These are phyloP conservation scores for Pythium plurisporium DNA, from an alignment of 352 stramenopile species.

Conservation along the genomic window DNA sequence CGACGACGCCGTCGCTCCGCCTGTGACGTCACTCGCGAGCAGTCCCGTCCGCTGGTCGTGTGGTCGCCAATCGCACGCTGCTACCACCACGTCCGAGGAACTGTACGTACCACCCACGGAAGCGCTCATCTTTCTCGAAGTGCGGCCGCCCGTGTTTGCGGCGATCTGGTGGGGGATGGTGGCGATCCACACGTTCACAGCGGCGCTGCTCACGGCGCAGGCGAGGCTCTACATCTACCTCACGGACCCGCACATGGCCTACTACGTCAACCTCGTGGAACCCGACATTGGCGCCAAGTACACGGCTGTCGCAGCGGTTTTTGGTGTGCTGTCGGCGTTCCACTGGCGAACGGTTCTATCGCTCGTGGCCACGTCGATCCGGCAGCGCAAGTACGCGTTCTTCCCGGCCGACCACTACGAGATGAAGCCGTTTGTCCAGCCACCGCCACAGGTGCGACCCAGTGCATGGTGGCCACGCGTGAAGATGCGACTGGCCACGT, in stretches of 20 bases:
- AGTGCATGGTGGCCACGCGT: conserved; percentile 5
- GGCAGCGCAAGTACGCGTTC: conserved; percentile 24
- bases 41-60: conserved; percentile 4
- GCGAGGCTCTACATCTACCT: conserved; percentile 26
- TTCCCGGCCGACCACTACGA: conserved; percentile 14
- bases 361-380: conserved; percentile 15
- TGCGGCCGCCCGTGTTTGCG: conserved; percentile 17
- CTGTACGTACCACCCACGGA: conserved; percentile 17
- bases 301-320: conserved; percentile 9
- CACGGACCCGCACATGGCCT: conserved; percentile 21
- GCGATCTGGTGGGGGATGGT: conserved; percentile 20
- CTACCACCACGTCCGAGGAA: neutral
- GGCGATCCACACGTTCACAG: conserved; percentile 18
- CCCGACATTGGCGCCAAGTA: conserved; percentile 22
- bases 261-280: conserved; percentile 27
- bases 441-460: neutral
- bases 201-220: conserved; percentile 14
- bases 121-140: conserved; percentile 17
- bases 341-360: conserved; percentile 17
- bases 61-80: neutral
- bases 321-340: conserved; percentile 18
- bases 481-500: neutral
- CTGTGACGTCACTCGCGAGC: neutral
- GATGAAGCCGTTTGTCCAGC: neutral
- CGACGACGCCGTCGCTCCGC: neutral